Evolutionary conservation across 2,329 filamentous ascomycete species (phyloP), one percentile per base, ranked within the genome.

Genomic region (Cladosporium sp.): DNA sequence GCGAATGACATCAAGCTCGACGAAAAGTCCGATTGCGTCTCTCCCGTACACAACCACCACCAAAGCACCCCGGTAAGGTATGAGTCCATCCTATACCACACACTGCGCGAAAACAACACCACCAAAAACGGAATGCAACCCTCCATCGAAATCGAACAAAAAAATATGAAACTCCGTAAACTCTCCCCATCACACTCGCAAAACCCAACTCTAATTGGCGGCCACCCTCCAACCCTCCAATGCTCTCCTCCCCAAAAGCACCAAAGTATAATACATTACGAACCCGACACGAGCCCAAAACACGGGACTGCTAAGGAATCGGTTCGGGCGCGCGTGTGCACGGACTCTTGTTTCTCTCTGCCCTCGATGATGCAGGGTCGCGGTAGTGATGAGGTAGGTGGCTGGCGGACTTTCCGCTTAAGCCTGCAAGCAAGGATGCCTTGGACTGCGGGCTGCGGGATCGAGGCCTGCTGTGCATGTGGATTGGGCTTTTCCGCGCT

Each of bases 361-460:
- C 40, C 19, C 42, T 7, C 20, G 22, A 22, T 45, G 37, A 45
- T 19, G 43, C 43, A 47, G 43, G 43, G 43, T 47, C 43, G 20
- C 22, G 43, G 22, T 30, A 47, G 12, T n/a, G 34, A 52, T 52
- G 50, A 52, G 19, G 36, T 42, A 52, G 50, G 50, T 40, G 50
- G 50, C 50, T 52, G 36, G 50, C 50, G 20, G 8, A 22, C 7
- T 36, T 39, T 39, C n/a, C 45, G 45, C 28, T 34, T 17, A n/a
- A 14, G n/a, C n/a, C 9, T 37, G 28, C 25, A 19, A 12, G 38
- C 40, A n/a, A 22, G 42, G 7, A 30, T 47, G 25, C 22, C 40
- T 6, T 15, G 25, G 9, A 15, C 20, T 3, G 19, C 43, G 25
- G 42, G 19, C n/a, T 28, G 42, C 12, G 25, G 5, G 15, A 17